Percentiles rank a stretch among this genome's conserved stretches.
Conservation (phyloP, 345 rosid genomes). For the Acer negundo region DNA sequence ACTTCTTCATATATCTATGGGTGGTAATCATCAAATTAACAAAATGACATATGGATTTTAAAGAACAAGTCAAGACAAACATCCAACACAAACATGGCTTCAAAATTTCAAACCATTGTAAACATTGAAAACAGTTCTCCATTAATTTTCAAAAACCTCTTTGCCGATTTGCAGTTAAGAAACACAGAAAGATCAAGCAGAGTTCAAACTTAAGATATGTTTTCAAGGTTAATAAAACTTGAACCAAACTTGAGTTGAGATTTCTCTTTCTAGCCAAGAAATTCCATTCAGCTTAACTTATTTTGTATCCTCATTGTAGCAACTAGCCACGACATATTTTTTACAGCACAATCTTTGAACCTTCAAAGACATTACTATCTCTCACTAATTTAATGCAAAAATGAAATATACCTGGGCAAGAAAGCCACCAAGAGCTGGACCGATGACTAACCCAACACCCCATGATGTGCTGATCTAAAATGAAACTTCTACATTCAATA, state of each 20-base stretch:
- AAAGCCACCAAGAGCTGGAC: slow-evolving; percentile 87
- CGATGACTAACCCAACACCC: slow-evolving; percentile 75
- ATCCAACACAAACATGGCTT: neutral
- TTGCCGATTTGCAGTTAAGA: neutral
- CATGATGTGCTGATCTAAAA: slow-evolving; percentile 74
- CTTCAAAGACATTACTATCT: neutral
- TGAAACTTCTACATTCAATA: neutral
- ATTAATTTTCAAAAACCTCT: neutral
- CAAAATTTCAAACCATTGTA: neutral
- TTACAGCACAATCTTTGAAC: neutral
- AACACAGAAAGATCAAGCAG: neutral
- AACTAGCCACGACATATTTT: neutral
- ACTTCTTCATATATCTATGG: neutral
- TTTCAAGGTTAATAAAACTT: neutral
- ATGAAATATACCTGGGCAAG: slow-evolving; percentile 63
- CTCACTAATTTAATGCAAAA: neutral
- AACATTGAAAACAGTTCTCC: neutral
- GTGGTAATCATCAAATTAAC: neutral
- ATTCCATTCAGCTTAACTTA: neutral
- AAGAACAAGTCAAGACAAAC: neutral
- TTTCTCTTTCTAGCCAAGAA: neutral
- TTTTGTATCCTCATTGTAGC: neutral
- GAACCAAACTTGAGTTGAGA: neutral
- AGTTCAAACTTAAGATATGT: neutral
- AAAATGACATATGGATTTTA: too few species aligned